phyloP scores from a whole-genome alignment of 345 rosid species.

The Combretum micranthum region DNA sequence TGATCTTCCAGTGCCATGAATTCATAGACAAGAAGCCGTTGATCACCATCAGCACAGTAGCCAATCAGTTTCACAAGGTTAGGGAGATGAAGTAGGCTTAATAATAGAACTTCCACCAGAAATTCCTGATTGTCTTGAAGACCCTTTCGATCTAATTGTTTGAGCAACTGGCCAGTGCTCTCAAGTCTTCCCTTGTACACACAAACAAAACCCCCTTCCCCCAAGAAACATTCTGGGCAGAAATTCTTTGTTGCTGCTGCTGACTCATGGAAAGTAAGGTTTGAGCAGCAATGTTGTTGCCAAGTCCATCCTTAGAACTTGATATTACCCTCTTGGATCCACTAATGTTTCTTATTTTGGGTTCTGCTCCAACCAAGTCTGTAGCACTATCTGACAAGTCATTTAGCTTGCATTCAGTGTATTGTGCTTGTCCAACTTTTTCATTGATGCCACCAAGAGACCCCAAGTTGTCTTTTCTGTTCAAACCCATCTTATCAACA shows the following conservation, averaged over 20 bases:
- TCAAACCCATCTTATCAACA: no score
- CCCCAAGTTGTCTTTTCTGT: no score
- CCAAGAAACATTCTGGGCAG: slow-evolving; percentile 79
- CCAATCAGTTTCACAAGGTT: slow-evolving; percentile 95
- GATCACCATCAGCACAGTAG: slow-evolving; percentile 99
- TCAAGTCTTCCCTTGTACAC: slow-evolving; percentile 89
- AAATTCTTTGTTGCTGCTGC: slow-evolving; percentile 90
- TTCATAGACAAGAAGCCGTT: slow-evolving; percentile 95
- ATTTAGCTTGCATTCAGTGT: no score
- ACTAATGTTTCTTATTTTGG: slow-evolving; percentile 54
- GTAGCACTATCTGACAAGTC: no score
- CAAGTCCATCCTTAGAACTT: slow-evolving; percentile 48
- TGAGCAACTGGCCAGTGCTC: slow-evolving; percentile 92
- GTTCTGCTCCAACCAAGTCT: slow-evolving; percentile 85
- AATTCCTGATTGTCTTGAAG: slow-evolving; percentile 98
- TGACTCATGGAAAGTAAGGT: slow-evolving; percentile 79
- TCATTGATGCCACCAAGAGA: no score
- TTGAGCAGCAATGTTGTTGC: slow-evolving; percentile 71
- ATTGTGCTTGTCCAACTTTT: no score
- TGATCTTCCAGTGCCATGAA: slow-evolving; percentile 98
- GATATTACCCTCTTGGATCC: slow-evolving; percentile 57
- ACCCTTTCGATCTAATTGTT: slow-evolving; percentile 93
- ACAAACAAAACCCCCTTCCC: slow-evolving; percentile 97
- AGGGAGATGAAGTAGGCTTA: slow-evolving; percentile 94
- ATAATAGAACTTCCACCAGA: slow-evolving; percentile 97